A percentile compares a stretch with the other conserved stretches of the same genome.
Evolutionary conservation across 495 filamentous ascomycete species (phyloP).

Genomic region (Annulohypoxylon bovei): DNA sequence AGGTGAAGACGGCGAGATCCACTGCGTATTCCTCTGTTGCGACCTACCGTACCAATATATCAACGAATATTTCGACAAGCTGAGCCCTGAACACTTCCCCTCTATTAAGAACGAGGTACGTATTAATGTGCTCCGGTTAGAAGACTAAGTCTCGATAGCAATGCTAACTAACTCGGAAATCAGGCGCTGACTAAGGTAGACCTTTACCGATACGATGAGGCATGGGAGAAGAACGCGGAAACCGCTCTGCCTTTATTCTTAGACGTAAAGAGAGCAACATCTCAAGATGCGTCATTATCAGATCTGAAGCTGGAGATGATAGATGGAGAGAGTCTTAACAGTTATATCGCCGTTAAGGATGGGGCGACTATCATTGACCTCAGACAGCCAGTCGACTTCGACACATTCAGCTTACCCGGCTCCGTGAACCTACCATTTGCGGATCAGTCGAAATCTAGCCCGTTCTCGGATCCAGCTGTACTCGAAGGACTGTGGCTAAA

Average conservation of each 20-base stretch:
- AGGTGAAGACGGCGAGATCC: constrained; percentile 57
- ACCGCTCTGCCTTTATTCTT: constrained; percentile 53
- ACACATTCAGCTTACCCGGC: constrained; percentile 55
- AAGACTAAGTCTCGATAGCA: background rate
- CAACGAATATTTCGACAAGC: constrained; percentile 66
- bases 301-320: background rate
- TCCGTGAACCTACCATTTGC: constrained; percentile 59
- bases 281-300: constrained; percentile 35
- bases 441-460: constrained; percentile 44
- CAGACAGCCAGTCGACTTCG: constrained; percentile 52
- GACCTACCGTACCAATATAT: constrained; percentile 74
- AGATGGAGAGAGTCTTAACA: background rate
- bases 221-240: constrained; percentile 58
- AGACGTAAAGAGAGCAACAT: constrained; percentile 35
- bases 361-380: constrained; percentile 53
- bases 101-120: constrained; percentile 66
- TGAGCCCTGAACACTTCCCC: constrained; percentile 61
- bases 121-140: background rate
- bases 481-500: constrained; percentile 59
- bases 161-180: constrained; percentile 31
- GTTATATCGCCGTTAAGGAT: constrained; percentile 21
- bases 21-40: constrained; percentile 69
- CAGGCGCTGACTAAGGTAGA: constrained; percentile 62
- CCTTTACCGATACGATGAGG: constrained; percentile 63
- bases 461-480: constrained; percentile 57